phyloP scores from a whole-genome alignment of 2,329 filamentous ascomycete genomes.

The Pyrenochaeta sp. region DNA sequence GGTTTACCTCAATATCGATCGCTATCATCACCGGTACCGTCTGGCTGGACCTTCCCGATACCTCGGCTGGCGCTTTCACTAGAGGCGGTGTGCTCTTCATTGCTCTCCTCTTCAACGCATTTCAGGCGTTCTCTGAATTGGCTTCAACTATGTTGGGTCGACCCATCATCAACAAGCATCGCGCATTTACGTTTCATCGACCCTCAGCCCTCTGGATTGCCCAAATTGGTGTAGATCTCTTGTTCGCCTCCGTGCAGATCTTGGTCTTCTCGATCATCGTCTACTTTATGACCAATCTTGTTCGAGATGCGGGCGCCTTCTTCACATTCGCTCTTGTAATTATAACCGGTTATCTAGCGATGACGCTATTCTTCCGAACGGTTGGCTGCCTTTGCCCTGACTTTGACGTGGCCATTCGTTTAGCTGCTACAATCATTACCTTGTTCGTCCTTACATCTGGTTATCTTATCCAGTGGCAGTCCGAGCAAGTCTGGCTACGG shows the following conservation, averaged over 20 bases:
- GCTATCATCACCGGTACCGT: conserved; percentile 82
- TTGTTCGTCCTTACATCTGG: conserved; percentile 83
- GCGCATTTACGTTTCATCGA: conserved; percentile 81
- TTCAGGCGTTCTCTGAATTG: conserved; percentile 83
- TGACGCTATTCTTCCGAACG: conserved; percentile 57
- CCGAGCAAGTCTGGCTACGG: conserved; percentile 78
- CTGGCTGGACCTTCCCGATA: conserved; percentile 73
- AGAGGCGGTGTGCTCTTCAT: conserved; percentile 85
- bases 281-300: conserved; percentile 61
- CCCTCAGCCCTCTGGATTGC: conserved; percentile 85
- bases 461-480: conserved; percentile 82
- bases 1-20: conserved; percentile 74
- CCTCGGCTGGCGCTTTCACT: conserved; percentile 75
- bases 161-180: conserved; percentile 83
- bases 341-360: conserved; percentile 52
- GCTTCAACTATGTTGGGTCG: conserved; percentile 78
- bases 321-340: conserved; percentile 59
- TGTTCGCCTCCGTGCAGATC: conserved; percentile 75
- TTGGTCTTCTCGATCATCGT: conserved; percentile 57
- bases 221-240: conserved; percentile 80
- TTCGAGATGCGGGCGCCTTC: conserved; percentile 56
- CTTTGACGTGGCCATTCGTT: conserved; percentile 85
- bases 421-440: conserved; percentile 80
- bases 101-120: conserved; percentile 83
- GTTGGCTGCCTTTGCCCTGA: conserved; percentile 75